Conservation (phyloP, 768 basidiomycete genomes). For the Austroboletus festivus region DNA sequence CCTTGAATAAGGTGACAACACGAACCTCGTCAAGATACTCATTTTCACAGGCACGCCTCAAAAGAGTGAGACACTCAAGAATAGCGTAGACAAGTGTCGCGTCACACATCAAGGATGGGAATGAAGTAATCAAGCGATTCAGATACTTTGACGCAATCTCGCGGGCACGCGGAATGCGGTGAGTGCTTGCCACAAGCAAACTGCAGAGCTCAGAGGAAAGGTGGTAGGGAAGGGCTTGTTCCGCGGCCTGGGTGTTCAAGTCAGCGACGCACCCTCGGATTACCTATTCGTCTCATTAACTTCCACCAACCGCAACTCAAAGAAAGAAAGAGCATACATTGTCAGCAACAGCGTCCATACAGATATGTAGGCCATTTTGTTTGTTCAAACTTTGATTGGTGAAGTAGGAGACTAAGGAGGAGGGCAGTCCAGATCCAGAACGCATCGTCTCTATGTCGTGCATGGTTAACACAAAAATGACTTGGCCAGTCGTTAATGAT, state of each 20-base stretch:
- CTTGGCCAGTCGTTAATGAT: constrained; percentile 73
- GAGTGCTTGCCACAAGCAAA: constrained; percentile 78
- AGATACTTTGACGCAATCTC: constrained; percentile 82
- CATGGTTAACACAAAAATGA: constrained; percentile 81
- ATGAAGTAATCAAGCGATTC: constrained; percentile 80
- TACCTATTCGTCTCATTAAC: constrained; percentile 48
- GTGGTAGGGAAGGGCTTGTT: constrained; percentile 68
- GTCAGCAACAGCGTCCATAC: constrained; percentile 85
- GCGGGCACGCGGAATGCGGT: constrained; percentile 77
- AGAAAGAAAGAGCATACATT: constrained; percentile 53
- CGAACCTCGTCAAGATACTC: constrained; percentile 88
- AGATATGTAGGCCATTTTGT: constrained; percentile 59
- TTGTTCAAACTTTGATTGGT: constrained; percentile 81
- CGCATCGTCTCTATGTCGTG: constrained; percentile 88
- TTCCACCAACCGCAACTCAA: background rate
- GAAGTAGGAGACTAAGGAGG: constrained; percentile 84
- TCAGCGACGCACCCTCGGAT: constrained; percentile 72
- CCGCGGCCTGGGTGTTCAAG: constrained; percentile 69
- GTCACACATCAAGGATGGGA: constrained; percentile 94
- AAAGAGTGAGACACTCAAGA: constrained; percentile 85
- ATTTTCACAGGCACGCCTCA: constrained; percentile 85
- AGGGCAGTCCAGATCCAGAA: constrained; percentile 73
- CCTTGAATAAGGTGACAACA: background rate
- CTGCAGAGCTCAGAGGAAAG: constrained; percentile 71
- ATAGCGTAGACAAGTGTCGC: constrained; percentile 83